Percentiles rank a stretch among this genome's conserved stretches.
These are phyloP conservation scores for Aschersonia sp. DNA, from an alignment of 2,329 filamentous ascomycete species.

Conservation along the genomic window DNA sequence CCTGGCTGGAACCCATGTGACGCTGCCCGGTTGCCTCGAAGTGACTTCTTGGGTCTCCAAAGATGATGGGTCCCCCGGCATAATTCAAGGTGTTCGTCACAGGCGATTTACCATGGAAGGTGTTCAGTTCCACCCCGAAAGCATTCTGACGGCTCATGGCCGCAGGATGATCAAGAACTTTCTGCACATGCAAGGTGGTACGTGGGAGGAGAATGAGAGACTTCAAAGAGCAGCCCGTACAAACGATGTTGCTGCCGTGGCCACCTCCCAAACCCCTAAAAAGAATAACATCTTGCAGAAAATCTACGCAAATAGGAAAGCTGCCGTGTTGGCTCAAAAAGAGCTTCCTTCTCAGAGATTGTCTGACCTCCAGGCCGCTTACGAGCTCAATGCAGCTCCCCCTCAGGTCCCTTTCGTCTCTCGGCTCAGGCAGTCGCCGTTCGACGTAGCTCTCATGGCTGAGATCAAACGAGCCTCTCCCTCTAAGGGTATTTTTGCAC, in stretches of 20 bases:
- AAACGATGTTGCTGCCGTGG: conserved; percentile 11
- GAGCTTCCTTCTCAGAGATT: conserved; percentile 71
- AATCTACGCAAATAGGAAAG: conserved; percentile 74
- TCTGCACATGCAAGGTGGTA: conserved; percentile 72
- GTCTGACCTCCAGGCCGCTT: conserved; percentile 72
- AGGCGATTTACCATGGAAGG: conserved; percentile 86
- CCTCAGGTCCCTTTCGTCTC: conserved; percentile 69
- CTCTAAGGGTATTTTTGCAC: conserved; percentile 86
- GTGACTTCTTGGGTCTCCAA: conserved; percentile 79
- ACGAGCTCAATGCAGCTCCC: conserved; percentile 71
- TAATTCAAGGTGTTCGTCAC: conserved; percentile 96
- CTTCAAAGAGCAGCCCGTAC: conserved; percentile 28
- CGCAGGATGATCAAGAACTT: conserved; percentile 89
- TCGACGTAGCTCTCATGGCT: conserved; percentile 85
- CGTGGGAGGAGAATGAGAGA: conserved; percentile 69
- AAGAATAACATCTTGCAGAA: conserved; percentile 78
- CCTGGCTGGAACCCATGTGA: conserved; percentile 79
- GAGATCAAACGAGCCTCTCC: conserved; percentile 96
- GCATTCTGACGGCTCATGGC: conserved; percentile 83
- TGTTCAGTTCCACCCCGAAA: conserved; percentile 96
- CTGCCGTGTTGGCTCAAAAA: conserved; percentile 67
- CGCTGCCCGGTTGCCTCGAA: conserved; percentile 73
- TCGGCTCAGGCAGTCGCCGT: conserved; percentile 67
- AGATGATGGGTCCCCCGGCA: conserved; percentile 61
- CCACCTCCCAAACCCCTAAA: conserved; percentile 24